A percentile compares a stretch with the other conserved stretches of the same genome.
phyloP scores from a whole-genome alignment of 2,329 filamentous ascomycete species.

The Xylaria sp. region DNA sequence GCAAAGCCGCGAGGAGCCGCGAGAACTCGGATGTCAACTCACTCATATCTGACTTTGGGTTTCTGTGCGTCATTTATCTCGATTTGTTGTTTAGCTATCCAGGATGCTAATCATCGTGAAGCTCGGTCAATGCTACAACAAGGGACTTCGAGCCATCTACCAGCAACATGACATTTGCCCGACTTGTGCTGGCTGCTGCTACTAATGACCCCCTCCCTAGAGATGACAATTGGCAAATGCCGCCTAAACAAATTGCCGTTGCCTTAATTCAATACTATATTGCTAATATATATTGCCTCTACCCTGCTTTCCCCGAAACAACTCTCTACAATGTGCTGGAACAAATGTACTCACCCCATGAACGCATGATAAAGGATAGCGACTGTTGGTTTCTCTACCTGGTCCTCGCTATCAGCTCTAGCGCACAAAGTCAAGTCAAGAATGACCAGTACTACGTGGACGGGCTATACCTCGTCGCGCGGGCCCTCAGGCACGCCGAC shows the following conservation, averaged over 20 bases:
- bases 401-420: constrained; percentile 83
- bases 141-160: constrained; percentile 90
- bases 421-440: constrained; percentile 72
- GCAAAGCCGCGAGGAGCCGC: constrained; percentile 66
- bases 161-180: constrained; percentile 89
- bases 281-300: constrained; percentile 77
- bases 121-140: constrained; percentile 92
- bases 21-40: constrained; percentile 91
- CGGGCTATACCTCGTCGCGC: constrained; percentile 61
- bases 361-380: constrained; percentile 65
- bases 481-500: constrained; percentile 78
- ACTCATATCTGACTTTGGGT: constrained; percentile 91
- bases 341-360: constrained; percentile 76
- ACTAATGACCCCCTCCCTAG: constrained; percentile 74
- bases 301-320: constrained; percentile 84
- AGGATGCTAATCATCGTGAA: constrained; percentile 45
- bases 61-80: constrained; percentile 63
- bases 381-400: constrained; percentile 90
- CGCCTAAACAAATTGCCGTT: constrained; percentile 70
- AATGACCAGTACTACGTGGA: constrained; percentile 67
- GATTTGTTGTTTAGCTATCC: not conserved
- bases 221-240: constrained; percentile 66
- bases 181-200: constrained; percentile 83
- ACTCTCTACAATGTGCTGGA: constrained; percentile 79
- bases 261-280: constrained; percentile 83